A percentile compares a stretch with the other conserved stretches of the same genome.
These are phyloP conservation scores for Lichtheimia ramosa DNA, from an alignment of 371 early-diverging fungal species.

Conservation along the genomic window DNA sequence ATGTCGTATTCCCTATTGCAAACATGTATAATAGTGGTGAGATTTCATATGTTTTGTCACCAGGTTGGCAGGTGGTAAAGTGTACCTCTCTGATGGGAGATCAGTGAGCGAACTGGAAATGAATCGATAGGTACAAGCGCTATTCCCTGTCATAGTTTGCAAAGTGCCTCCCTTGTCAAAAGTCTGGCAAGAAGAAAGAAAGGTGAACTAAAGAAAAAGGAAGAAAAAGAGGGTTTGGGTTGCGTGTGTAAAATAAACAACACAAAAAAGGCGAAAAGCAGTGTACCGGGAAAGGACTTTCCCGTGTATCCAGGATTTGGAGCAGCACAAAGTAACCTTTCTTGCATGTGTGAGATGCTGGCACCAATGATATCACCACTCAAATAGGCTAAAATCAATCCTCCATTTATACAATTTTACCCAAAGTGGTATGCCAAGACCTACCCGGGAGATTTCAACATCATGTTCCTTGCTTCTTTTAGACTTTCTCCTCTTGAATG, in stretches of 20 bases:
- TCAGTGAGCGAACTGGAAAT: conserved; percentile 35
- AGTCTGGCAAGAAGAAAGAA: not conserved
- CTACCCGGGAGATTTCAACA: conserved; percentile 12
- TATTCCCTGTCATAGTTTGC: conserved; percentile 3
- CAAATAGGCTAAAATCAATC: conserved; percentile 1
- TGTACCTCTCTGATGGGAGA: conserved; percentile 34
- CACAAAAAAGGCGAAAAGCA: conserved; percentile 5
- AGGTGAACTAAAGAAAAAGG: not conserved
- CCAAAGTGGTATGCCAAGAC: conserved; percentile 28
- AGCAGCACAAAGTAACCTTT: conserved; percentile 7
- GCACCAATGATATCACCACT: conserved; percentile 1
- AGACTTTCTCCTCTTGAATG: no score
- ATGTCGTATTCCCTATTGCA: conserved; percentile 23
- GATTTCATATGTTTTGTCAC: not conserved
- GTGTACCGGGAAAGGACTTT: conserved; percentile 19
- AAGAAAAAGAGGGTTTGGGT: no score
- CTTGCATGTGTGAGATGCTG: not conserved
- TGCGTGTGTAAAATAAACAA: conserved; percentile 1
- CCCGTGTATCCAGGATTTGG: conserved; percentile 5
- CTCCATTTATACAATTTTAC: conserved; percentile 25
- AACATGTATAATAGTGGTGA: not conserved
- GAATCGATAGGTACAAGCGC: conserved; percentile 44
- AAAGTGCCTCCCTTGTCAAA: not conserved
- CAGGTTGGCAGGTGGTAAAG: not conserved
- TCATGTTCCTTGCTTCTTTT: not conserved